These are phyloP conservation scores for Aspergillus thermomutatus DNA, from an alignment of 2,329 filamentous ascomycete species.

Conservation along the genomic window DNA sequence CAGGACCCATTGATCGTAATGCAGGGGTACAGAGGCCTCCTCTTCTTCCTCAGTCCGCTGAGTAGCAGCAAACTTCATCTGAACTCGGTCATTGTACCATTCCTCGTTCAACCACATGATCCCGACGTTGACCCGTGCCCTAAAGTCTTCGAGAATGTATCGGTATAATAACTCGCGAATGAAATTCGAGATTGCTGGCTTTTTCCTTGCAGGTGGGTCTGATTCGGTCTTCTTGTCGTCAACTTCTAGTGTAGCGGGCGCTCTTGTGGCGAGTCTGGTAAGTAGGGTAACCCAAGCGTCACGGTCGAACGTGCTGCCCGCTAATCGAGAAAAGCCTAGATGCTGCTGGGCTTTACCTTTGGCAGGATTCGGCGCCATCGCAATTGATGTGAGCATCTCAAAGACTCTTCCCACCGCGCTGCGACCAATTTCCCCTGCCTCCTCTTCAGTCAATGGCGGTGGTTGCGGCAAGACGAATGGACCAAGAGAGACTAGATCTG, in stretches of 20 bases:
- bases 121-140: slow-evolving; percentile 81
- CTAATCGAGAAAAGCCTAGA: slow-evolving; percentile 76
- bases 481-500: slow-evolving; percentile 59
- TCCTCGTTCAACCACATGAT: slow-evolving; percentile 96
- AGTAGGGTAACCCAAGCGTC: slow-evolving; percentile 91
- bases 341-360: slow-evolving; percentile 50
- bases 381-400: slow-evolving; percentile 68
- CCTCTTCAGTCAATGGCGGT: slow-evolving; percentile 66
- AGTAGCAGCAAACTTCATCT: slow-evolving; percentile 42
- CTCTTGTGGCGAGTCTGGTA: slow-evolving; percentile 77
- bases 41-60: slow-evolving; percentile 46
- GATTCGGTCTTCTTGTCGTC: slow-evolving; percentile 33
- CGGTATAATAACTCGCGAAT: slow-evolving; percentile 79
- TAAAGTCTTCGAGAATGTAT: slow-evolving; percentile 90
- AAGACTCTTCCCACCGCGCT: slow-evolving; percentile 75
- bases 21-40: slow-evolving; percentile 44
- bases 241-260: slow-evolving; percentile 66
- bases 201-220: slow-evolving; percentile 16
- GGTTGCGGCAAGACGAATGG: slow-evolving; percentile 78
- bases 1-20: slow-evolving; percentile 77
- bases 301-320: slow-evolving; percentile 76
- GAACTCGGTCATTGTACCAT: slow-evolving; percentile 86
- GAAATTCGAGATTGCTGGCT: slow-evolving; percentile 51
- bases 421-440: slow-evolving; percentile 70
- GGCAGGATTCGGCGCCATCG: slow-evolving; percentile 60